Base-by-base conservation (phyloP, 805 yeast species). In the Scheffersomyces amazonensis region DNA sequence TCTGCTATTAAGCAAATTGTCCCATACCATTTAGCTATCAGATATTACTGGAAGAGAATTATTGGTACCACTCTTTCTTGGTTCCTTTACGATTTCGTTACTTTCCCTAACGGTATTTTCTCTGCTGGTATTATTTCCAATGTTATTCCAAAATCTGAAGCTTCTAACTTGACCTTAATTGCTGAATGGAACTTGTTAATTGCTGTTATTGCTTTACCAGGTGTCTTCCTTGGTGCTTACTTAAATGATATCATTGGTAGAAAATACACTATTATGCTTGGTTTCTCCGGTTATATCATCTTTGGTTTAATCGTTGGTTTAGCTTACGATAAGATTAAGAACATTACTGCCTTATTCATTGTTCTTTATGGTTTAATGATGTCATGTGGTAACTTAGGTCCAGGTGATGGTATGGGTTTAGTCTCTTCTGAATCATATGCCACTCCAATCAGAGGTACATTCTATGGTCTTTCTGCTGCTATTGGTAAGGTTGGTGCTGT, bases 401-500 rank as follows among this genome's bases (percentile, higher is more conserved):
- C 93, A 3, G 93, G 93, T 43, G 75, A 83, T 54, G 77, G 76
- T 71, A 64, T 84, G 71, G 91, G 91, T 10, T 69, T 86, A 40
- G 63, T 58, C n/a, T 56, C 67, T 11, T 75, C 85, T 18, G 91
- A 85, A 59, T 70, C 78, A 4, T 85, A 71, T 50, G 89, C 93
- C 15, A 82, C 90, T 6, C 84, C 87, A 11, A 78, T 85, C 31
- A 71, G 93, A 59, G 91, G 90, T 27, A 81, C 88, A 0, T 68
- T 76, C 35, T 85, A 85, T 50, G 91, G 91, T 27, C 48, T 85
- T 16, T 73, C 84, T 33, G 93, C 93, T 27, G 93, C 90, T 3
- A 66, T 83, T 34, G 93, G 93, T 40, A 85, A 85, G 58, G 83
- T 82, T 18, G 95, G 93, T 40, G 93, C 91, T n/a, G 89, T 83